These are phyloP conservation scores for Curvularia spicifera DNA, from an alignment of 2,329 filamentous ascomycete genomes.

Conservation along the genomic window DNA sequence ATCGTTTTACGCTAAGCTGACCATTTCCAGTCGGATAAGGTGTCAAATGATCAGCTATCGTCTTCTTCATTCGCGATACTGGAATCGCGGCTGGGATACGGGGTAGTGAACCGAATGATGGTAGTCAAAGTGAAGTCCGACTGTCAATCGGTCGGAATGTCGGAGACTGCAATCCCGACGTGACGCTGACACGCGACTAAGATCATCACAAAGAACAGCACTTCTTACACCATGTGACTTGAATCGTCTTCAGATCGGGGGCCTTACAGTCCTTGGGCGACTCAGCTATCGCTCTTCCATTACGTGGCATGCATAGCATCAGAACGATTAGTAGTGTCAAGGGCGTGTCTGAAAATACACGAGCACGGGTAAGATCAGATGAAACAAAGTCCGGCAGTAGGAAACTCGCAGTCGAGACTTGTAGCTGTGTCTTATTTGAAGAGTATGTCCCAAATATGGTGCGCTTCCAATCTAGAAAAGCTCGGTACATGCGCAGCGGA, in stretches of 20 bases:
- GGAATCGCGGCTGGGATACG: not conserved
- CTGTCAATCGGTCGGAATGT: constrained; percentile 14
- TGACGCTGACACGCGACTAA: constrained; percentile 7
- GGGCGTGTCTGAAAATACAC: not conserved
- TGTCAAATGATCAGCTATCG: not conserved
- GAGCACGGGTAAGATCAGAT: not conserved
- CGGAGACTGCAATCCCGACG: constrained; percentile 10
- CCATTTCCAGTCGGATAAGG: not conserved
- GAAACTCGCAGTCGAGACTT: not conserved
- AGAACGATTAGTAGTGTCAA: not conserved
- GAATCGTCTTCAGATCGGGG: not conserved
- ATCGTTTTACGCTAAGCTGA: not conserved
- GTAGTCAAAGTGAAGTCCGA: not conserved
- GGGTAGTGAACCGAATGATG: not conserved
- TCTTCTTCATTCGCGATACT: not conserved
- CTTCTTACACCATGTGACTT: not conserved
- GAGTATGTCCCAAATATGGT: not conserved
- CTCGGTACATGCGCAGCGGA: not conserved
- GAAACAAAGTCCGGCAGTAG: not conserved
- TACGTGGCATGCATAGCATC: not conserved
- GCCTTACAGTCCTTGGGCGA: not conserved
- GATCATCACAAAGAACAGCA: constrained; percentile 1
- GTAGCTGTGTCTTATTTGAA: not conserved
- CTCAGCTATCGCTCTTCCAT: not conserved
- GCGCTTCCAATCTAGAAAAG: not conserved